Base-by-base conservation (phyloP, 768 basidiomycete genomes). In the Lanmaoa rubissima region DNA sequence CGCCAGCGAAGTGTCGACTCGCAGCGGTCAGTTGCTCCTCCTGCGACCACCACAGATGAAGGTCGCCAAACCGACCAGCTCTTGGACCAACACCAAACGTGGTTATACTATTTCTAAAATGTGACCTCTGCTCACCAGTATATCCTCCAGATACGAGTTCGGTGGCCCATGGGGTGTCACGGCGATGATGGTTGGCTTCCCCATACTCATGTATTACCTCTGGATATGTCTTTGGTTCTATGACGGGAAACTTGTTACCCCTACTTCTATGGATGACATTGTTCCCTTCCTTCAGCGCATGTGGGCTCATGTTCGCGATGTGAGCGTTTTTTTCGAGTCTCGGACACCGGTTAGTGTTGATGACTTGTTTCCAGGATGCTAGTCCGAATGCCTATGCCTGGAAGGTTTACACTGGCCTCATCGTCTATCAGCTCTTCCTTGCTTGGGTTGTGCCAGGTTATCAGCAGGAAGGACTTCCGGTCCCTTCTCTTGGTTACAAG, bases 151-250 rank as follows among this genome's bases (percentile, higher is more conserved):
- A 38, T 96, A 91, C 76, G 95, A 99, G 73, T 99, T 99, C 67
- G 96, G 97, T 61, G 96, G 96, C 3, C 94, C 96, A 41, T 80
- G 81, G 74, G 97, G 96, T 44, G 94, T 95, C 28, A 72, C 85
- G 12, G 90, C 88, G 13, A 98, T 99, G 76, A 98, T 99, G 90
- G 79, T 86, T 19, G 87, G 90, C 46, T 99, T 99, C 69, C 97
- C 97, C 0, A 72, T 88, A 26, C 80, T 98, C 59, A 98, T 99
- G 94, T 99, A 97, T 73, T 99, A 98, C 76, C 83, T 98, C 60
- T 98, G 94, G 93, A 92, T 92, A 56, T 99, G 97, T 68, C 82
- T 98, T 36, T 92, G 89, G 85, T 96, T 95, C 73, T 94, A 98
- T 69, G 89, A 97, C 61, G 97, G 97, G 41, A 81, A 82, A 61